A percentile compares a stretch with the other conserved stretches of the same genome.
Conservation (phyloP, 768 basidiomycete species). For the Mycena venus region DNA sequence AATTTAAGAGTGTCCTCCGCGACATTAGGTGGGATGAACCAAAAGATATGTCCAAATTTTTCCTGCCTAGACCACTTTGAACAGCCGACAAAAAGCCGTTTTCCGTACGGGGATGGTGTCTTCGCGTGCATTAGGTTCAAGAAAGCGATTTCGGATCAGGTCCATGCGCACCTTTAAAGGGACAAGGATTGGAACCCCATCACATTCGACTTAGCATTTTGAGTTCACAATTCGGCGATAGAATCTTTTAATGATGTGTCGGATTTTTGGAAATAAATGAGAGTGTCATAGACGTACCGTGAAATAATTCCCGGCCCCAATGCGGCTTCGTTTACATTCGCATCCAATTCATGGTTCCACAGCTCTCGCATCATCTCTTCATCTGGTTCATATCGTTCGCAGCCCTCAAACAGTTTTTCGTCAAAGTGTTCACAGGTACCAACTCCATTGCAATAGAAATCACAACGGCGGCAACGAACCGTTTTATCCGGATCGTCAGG, state of each 20-base stretch:
- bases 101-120: neutral
- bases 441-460: constrained; percentile 12
- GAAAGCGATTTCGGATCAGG: neutral
- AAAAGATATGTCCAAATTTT: neutral
- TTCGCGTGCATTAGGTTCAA: neutral
- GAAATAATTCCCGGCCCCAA: neutral
- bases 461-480: neutral
- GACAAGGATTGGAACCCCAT: neutral
- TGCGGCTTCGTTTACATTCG: constrained; percentile 13
- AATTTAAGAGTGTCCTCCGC: neutral
- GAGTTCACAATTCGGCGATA: neutral
- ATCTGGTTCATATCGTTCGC: constrained; percentile 15
- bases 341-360: constrained; percentile 19
- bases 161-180: neutral
- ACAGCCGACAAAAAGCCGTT: constrained; percentile 14
- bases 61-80: neutral
- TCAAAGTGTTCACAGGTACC: constrained; percentile 15
- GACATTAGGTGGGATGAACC: neutral
- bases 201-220: constrained; percentile 17
- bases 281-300: neutral
- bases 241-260: neutral
- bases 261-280: neutral
- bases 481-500: neutral
- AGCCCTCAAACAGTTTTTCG: neutral
- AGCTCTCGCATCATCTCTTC: neutral